phyloP scores from a whole-genome alignment of 169 alveolate genomes.

The Theileria sp. region DNA sequence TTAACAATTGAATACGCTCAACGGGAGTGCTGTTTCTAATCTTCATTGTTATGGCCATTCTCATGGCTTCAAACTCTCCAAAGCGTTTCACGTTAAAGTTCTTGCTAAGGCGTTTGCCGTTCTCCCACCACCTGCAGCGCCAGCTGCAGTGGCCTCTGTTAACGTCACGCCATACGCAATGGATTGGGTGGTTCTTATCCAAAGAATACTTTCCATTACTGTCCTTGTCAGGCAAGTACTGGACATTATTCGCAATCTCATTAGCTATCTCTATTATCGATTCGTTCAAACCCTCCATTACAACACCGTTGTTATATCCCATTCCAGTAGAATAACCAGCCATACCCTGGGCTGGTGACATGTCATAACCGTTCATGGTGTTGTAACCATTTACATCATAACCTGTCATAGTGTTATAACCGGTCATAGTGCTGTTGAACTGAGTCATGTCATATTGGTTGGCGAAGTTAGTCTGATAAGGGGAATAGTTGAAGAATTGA shows the following conservation, averaged over 20 bases:
- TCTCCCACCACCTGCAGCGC: slow-evolving; percentile 83
- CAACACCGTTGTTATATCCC: not conserved
- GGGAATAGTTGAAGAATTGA: not conserved
- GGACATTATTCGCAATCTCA: slow-evolving; percentile 70
- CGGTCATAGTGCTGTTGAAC: not conserved
- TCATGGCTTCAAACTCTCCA: slow-evolving; percentile 74
- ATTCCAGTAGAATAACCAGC: not conserved
- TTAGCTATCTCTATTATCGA: slow-evolving; percentile 67
- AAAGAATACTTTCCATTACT: slow-evolving; percentile 70
- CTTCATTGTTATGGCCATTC: slow-evolving; percentile 78
- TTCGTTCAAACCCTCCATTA: slow-evolving; percentile 46
- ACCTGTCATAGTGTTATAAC: not conserved
- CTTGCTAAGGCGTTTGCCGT: slow-evolving; percentile 76
- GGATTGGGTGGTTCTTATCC: slow-evolving; percentile 76
- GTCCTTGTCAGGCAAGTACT: slow-evolving; percentile 71
- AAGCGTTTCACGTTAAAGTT: slow-evolving; percentile 76
- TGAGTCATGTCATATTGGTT: not conserved
- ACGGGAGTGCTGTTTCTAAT: slow-evolving; percentile 72
- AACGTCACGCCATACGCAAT: slow-evolving; percentile 78
- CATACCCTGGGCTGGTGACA: not conserved
- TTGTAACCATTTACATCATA: not conserved
- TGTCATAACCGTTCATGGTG: not conserved
- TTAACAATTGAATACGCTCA: slow-evolving; percentile 68
- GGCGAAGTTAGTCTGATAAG: not conserved
- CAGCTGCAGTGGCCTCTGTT: slow-evolving; percentile 78